These are phyloP conservation scores for Akanthomyces uredinophilus DNA, from an alignment of 2,329 filamentous ascomycete species.

Conservation along the genomic window DNA sequence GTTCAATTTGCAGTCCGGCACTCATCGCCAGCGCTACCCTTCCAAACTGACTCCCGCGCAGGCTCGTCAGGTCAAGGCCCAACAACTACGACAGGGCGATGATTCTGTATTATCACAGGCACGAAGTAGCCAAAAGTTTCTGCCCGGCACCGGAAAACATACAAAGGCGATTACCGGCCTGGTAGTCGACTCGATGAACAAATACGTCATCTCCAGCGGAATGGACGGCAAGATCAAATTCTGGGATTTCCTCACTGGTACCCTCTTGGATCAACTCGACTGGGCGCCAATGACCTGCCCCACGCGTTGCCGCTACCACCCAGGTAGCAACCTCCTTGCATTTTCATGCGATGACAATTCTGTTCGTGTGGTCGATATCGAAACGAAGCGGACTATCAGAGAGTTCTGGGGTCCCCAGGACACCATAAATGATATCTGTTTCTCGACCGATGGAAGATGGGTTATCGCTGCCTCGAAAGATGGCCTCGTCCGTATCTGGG, in stretches of 20 bases:
- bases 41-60: slow-evolving; percentile 71
- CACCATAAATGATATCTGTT: slow-evolving; percentile 73
- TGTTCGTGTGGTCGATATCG: slow-evolving; percentile 82
- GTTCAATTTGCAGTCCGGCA: slow-evolving; percentile 93
- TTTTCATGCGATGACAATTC: slow-evolving; percentile 85
- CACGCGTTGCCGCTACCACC: slow-evolving; percentile 73
- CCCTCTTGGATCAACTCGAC: slow-evolving; percentile 72
- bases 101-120: slow-evolving; percentile 52
- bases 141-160: slow-evolving; percentile 64
- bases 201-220: slow-evolving; percentile 76
- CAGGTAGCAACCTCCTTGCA: slow-evolving; percentile 77
- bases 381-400: slow-evolving; percentile 84
- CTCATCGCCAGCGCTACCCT: slow-evolving; percentile 83
- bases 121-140: slow-evolving; percentile 37
- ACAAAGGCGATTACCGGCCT: slow-evolving; percentile 79
- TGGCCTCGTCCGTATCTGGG: slow-evolving; percentile 80
- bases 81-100: slow-evolving; percentile 55
- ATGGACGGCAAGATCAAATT: slow-evolving; percentile 94
- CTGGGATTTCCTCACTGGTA: slow-evolving; percentile 89
- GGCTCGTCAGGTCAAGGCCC: slow-evolving; percentile 67
- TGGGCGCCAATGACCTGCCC: slow-evolving; percentile 73
- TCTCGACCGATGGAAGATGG: slow-evolving; percentile 92
- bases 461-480: slow-evolving; percentile 83
- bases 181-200: slow-evolving; percentile 84
- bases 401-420: slow-evolving; percentile 81